Evolutionary conservation across 495 filamentous ascomycete genomes (phyloP).

Genomic region (Opeltia flavorubescens): DNA sequence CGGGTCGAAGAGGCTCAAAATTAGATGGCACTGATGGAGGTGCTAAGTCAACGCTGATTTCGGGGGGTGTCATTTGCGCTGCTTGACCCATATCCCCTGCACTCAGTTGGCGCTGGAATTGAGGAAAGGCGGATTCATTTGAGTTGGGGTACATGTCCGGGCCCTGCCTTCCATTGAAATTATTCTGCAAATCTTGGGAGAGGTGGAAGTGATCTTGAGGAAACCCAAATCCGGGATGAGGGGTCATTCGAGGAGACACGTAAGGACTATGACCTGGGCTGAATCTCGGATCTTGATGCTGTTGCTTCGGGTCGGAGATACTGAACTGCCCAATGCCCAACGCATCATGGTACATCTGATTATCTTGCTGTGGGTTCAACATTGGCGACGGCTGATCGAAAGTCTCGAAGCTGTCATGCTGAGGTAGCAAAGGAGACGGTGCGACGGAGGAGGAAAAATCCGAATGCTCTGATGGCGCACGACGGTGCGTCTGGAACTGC

Average conservation of each 20-base stretch:
- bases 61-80: conserved; percentile 66
- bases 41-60: conserved; percentile 88
- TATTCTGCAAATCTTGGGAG: conserved; percentile 27
- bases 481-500: conserved; percentile 60
- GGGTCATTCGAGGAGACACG: conserved; percentile 66
- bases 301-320: conserved; percentile 56
- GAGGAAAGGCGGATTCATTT: conserved; percentile 39
- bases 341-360: conserved; percentile 58
- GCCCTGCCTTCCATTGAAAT: conserved; percentile 32
- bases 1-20: conserved; percentile 54
- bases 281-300: conserved; percentile 39
- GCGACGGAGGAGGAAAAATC: conserved; percentile 71
- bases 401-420: conserved; percentile 65
- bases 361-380: conserved; percentile 56
- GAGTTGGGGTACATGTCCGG: conserved; percentile 40
- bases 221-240: conserved; percentile 48
- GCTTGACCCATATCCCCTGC: conserved; percentile 50
- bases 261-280: conserved; percentile 78
- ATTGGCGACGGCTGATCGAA: conserved; percentile 69
- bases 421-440: conserved; percentile 66
- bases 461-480: conserved; percentile 80
- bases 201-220: conserved; percentile 37
- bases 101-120: conserved; percentile 14
- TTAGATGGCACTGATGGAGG: conserved; percentile 62
- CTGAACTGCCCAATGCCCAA: conserved; percentile 69